Evolutionary conservation across 139 green algal genomes (phyloP).

Genomic region (Volvox reticuliferus): DNA sequence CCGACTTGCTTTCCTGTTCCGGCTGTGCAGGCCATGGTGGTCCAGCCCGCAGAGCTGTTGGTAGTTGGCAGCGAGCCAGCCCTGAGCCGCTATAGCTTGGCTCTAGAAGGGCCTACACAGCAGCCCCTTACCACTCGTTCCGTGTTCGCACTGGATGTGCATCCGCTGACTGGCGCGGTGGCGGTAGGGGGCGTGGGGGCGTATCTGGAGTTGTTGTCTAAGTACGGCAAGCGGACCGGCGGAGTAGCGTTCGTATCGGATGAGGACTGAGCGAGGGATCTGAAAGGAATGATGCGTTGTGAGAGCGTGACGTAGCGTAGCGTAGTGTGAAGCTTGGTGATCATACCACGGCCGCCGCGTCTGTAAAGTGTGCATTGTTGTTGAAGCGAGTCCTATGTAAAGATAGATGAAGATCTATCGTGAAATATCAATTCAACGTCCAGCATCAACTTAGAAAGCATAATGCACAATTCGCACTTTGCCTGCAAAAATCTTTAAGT

Average conservation of each 20-base stretch:
- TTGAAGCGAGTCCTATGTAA: no score
- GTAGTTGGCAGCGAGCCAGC: conserved; percentile 14
- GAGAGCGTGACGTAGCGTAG: neutral
- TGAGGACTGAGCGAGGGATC: conserved; percentile 12
- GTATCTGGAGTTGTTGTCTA: conserved; percentile 22
- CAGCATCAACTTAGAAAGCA: no score
- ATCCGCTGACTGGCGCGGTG: conserved; percentile 24
- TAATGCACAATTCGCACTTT: no score
- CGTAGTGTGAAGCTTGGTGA: no score
- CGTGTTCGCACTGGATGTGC: conserved; percentile 27
- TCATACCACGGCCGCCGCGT: no score
- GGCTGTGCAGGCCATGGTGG: conserved; percentile 17
- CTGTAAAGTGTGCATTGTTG: no score
- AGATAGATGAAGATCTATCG: no score
- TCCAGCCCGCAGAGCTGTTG: conserved; percentile 38
- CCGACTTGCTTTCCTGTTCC: no score
- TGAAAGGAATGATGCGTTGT: neutral
- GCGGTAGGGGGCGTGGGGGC: conserved; percentile 29
- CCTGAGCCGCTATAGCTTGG: conserved; percentile 13
- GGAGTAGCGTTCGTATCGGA: conserved; percentile 6
- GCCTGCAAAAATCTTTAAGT: no score
- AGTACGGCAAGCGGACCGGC: conserved; percentile 41
- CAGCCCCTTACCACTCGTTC: conserved; percentile 9
- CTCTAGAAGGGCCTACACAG: neutral
- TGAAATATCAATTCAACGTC: no score